Base-by-base conservation (phyloP, 257 asterid genomes). In the Thymus quinquecostatus region DNA sequence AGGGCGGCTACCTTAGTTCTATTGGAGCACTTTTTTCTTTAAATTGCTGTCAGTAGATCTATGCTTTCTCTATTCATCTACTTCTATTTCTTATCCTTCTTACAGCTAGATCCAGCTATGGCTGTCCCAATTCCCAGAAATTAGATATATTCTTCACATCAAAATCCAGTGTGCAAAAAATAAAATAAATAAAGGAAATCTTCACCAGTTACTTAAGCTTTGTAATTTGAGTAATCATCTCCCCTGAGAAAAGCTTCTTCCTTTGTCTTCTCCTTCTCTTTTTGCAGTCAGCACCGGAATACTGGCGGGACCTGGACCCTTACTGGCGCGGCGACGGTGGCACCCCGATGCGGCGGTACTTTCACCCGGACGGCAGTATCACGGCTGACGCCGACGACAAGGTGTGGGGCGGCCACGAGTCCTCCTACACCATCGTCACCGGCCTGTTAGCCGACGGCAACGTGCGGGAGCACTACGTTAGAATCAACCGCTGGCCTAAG, bases 381-480 rank as follows among this genome's bases (percentile, higher is more conserved):
- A 83, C 86, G 2, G 95, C 93, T 0, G 98, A 84, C 59, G 67
- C 81, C 5, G 85, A 67, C 36, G 98, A 92, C 81, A 40, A 27
- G 68, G 90, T 87, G 33, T 92, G 97, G 98, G 98, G 97, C 2
- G 98, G 98, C 47, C 98, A 92, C 11, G 97, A 92, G 67, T 84
- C 93, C 4, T 85, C 95, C 40, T 90, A 79, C 83, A 84, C 88
- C 49, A 69, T 85, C 7, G 95, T 92, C 27, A 92, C 98, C 0
- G 87, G 98, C 29, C 60, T 88, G 44, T 69, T 88, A 29, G 78
- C 76, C 8, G 82, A 80, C 44, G 91, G 92, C 59, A 81, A 80
- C 72, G 84, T 92, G 11, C 77, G 98, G 49, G 82, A 82, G 34
- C 96, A 92, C 76, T 92, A 90, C 29, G 95, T 92, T 38, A 81